phyloP scores from a whole-genome alignment of 2,329 filamentous ascomycete genomes.

The Colletotrichum filicis region DNA sequence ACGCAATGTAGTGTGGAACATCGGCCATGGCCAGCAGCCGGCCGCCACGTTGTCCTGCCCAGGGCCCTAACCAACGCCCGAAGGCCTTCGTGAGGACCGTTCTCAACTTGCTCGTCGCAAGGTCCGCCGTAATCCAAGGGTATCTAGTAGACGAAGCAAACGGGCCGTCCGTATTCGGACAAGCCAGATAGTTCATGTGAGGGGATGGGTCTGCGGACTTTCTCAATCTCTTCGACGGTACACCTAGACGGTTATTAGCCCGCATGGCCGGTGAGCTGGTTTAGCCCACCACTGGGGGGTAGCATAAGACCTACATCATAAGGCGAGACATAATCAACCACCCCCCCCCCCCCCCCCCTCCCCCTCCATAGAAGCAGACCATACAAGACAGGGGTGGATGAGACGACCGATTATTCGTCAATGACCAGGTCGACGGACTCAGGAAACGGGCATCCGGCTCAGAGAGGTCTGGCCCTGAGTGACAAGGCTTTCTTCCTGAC shows the following conservation, averaged over 20 bases:
- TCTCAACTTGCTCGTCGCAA: slow-evolving; percentile 6
- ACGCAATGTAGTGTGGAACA: slow-evolving; percentile 35
- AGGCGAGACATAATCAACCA: slow-evolving; percentile 17
- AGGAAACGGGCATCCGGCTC: slow-evolving; percentile 24
- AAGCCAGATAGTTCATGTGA: slow-evolving; percentile 36
- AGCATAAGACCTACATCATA: background rate
- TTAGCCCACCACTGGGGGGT: background rate
- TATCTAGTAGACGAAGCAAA: slow-evolving; percentile 9
- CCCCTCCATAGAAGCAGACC: slow-evolving; percentile 1
- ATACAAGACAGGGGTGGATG: slow-evolving; percentile 18
- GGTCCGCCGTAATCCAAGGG: slow-evolving; percentile 12
- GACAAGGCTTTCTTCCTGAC: slow-evolving; percentile 1
- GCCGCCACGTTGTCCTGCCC: slow-evolving; percentile 36
- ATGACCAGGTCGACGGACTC: slow-evolving; percentile 2
- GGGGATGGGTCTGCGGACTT: slow-evolving; percentile 39
- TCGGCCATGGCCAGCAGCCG: slow-evolving; percentile 35
- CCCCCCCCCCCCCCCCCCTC: background rate
- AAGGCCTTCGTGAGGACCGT: slow-evolving; percentile 6
- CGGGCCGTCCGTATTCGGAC: slow-evolving; percentile 3
- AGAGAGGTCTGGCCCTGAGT: slow-evolving; percentile 6
- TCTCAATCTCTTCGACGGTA: slow-evolving; percentile 14
- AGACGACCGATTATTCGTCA: slow-evolving; percentile 11
- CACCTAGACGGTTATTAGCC: slow-evolving; percentile 3
- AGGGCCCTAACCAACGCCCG: slow-evolving; percentile 23
- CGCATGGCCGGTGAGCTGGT: background rate